Evolutionary conservation across 495 filamentous ascomycete species (phyloP).

Genomic region (Aspergillus funiculosus): DNA sequence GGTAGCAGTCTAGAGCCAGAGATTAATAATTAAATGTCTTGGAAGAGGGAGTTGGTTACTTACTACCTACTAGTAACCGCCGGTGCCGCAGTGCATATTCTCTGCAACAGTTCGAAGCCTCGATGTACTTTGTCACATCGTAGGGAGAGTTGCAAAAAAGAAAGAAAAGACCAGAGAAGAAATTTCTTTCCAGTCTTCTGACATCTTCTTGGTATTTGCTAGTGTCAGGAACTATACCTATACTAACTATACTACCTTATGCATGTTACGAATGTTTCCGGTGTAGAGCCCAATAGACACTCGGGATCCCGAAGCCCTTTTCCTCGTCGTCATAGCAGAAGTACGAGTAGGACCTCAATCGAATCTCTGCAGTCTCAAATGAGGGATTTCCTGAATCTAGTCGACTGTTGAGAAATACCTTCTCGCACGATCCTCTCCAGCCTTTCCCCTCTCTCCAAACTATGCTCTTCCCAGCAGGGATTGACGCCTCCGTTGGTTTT

Average conservation of each 20-base stretch:
- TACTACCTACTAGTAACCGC: too few species aligned
- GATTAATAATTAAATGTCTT: not conserved
- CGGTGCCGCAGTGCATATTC: conserved; percentile 16
- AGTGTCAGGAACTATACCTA: conserved; percentile 5
- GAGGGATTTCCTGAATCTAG: conserved; percentile 7
- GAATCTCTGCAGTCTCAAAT: not conserved
- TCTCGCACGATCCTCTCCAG: conserved; percentile 8
- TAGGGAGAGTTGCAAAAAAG: too few species aligned
- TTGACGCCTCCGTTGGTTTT: conserved; percentile 2
- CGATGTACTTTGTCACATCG: not conserved
- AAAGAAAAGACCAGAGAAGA: too few species aligned
- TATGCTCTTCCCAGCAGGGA: conserved; percentile 7
- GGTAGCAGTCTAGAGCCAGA: not conserved
- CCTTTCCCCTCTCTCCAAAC: not conserved
- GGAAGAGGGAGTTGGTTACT: conserved; percentile 9
- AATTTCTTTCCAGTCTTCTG: conserved; percentile 5
- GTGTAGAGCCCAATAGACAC: not conserved
- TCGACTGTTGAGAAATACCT: not conserved
- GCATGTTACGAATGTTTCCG: not conserved
- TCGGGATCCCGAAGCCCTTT: not conserved
- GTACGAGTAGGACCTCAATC: too few species aligned
- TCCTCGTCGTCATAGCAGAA: too few species aligned
- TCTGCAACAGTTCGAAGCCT: not conserved
- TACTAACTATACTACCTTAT: too few species aligned
- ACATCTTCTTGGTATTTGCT: conserved; percentile 7